A percentile compares a stretch with the other conserved stretches of the same genome.
Evolutionary conservation across 257 asterid species (phyloP).

Genomic region (Fraxinus americana): DNA sequence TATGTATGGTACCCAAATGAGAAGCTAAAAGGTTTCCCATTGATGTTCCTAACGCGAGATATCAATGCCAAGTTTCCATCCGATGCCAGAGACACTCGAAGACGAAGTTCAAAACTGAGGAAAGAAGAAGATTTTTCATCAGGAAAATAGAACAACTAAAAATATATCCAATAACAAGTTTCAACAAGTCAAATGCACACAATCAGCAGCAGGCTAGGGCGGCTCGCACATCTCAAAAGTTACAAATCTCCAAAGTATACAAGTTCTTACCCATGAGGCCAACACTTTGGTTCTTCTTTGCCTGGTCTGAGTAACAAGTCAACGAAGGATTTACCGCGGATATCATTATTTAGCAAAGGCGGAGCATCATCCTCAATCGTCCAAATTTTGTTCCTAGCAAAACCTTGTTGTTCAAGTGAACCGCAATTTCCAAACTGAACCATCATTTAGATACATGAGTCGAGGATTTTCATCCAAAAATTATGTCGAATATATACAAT

Average conservation of each 20-base stretch:
- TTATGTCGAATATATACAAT: neutral
- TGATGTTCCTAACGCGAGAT: conserved; percentile 85
- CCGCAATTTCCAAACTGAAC: conserved; percentile 71
- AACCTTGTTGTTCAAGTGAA: conserved; percentile 80
- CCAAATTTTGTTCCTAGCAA: conserved; percentile 85
- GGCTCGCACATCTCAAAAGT: neutral
- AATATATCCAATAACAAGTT: too few species aligned
- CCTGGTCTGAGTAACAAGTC: conserved; percentile 86
- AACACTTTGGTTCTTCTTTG: conserved; percentile 86
- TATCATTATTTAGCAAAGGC: conserved; percentile 56
- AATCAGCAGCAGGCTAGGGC: neutral
- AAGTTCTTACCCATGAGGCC: conserved; percentile 78
- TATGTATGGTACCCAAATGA: conserved; percentile 85
- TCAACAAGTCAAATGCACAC: too few species aligned
- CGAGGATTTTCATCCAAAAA: neutral
- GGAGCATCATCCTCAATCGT: conserved; percentile 80
- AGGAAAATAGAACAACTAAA: neutral
- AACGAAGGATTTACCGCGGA: conserved; percentile 66
- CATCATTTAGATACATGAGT: conserved; percentile 12
- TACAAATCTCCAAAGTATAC: conserved; percentile 10
- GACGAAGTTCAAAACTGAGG: conserved; percentile 82
- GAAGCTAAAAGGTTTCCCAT: conserved; percentile 89
- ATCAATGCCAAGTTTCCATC: conserved; percentile 79
- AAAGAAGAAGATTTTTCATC: conserved; percentile 16
- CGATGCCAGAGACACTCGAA: conserved; percentile 70